Conservation (phyloP, 352 stramenopile genomes). For the Globisporangium ultimum region DNA sequence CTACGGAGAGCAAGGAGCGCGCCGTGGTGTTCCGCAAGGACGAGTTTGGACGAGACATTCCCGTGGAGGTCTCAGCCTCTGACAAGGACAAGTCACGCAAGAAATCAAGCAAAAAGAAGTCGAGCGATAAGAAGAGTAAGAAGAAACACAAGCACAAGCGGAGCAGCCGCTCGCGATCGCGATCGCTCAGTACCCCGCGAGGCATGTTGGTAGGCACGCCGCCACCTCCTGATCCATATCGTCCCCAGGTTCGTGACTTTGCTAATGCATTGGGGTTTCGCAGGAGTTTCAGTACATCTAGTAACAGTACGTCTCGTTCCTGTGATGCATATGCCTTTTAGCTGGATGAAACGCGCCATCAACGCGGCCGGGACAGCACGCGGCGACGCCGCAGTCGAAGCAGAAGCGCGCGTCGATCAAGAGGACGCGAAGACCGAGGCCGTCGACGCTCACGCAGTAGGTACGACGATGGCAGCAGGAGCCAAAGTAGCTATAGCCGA, state of each 20-base stretch:
- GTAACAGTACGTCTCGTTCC: not conserved
- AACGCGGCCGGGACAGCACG: not conserved
- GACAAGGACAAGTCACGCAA: not conserved
- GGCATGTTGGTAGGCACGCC: conserved; percentile 31
- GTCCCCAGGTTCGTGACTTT: conserved; percentile 38
- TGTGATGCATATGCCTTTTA: conserved; percentile 7
- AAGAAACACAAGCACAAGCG: conserved; percentile 19
- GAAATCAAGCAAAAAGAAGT: conserved; percentile 20
- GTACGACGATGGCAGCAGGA: too few relatives aligned
- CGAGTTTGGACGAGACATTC: conserved; percentile 76
- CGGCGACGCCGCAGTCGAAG: conserved; percentile 13
- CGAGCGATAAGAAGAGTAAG: conserved; percentile 20
- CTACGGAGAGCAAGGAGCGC: too few relatives aligned
- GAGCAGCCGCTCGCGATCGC: conserved; percentile 17
- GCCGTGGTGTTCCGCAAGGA: conserved; percentile 42
- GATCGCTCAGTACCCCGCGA: conserved; percentile 13
- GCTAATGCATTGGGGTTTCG: too few relatives aligned
- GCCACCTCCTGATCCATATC: conserved; percentile 56
- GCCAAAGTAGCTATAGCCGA: too few relatives aligned
- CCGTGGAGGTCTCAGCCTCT: conserved; percentile 13
- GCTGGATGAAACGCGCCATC: conserved; percentile 40
- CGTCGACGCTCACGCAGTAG: too few relatives aligned
- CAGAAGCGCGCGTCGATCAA: too few relatives aligned
- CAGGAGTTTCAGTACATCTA: not conserved
- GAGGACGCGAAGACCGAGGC: too few relatives aligned